Conservation (phyloP, 1,139 yeast genomes). For the Kazachstania sp. region DNA sequence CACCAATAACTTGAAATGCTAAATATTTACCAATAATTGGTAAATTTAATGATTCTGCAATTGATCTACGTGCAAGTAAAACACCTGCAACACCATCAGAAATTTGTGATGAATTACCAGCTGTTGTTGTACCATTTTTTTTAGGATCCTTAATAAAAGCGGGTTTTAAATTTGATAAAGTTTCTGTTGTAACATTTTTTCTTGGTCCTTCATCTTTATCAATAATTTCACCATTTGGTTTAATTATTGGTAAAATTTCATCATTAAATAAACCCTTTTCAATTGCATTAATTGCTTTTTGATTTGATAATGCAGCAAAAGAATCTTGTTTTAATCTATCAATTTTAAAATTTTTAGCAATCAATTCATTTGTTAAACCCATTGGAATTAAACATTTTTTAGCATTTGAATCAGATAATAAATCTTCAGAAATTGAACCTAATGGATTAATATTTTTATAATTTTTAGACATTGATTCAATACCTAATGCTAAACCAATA, state of each 20-base stretch:
- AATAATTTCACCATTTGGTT: constrained; percentile 37
- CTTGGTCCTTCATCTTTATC: constrained; percentile 89
- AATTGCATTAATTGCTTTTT: constrained; percentile 72
- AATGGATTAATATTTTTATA: constrained; percentile 65
- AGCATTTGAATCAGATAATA: constrained; percentile 41
- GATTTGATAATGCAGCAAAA: constrained; percentile 80
- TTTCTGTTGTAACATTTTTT: constrained; percentile 70
- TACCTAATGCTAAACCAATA: constrained; percentile 87
- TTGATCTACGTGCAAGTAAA: constrained; percentile 75
- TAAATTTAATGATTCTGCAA: constrained; percentile 66
- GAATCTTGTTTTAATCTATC: constrained; percentile 72
- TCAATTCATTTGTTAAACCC: constrained; percentile 86
- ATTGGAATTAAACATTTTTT: constrained; percentile 70
- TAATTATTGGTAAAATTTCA: constrained; percentile 68
- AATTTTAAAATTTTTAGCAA: constrained; percentile 53
- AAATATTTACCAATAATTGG: constrained; percentile 68
- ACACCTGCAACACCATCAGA: constrained; percentile 95
- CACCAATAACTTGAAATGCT: constrained; percentile 72
- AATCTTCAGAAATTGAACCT: constrained; percentile 50
- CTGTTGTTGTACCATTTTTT: constrained; percentile 69
- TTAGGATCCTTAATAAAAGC: constrained; percentile 58
- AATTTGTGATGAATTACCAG: constrained; percentile 94
- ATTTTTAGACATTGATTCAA: constrained; percentile 81
- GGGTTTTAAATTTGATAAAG: constrained; percentile 67
- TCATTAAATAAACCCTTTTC: constrained; percentile 68